These are phyloP conservation scores for Leccinum uliginosum DNA, from an alignment of 768 basidiomycete genomes.

Conservation along the genomic window DNA sequence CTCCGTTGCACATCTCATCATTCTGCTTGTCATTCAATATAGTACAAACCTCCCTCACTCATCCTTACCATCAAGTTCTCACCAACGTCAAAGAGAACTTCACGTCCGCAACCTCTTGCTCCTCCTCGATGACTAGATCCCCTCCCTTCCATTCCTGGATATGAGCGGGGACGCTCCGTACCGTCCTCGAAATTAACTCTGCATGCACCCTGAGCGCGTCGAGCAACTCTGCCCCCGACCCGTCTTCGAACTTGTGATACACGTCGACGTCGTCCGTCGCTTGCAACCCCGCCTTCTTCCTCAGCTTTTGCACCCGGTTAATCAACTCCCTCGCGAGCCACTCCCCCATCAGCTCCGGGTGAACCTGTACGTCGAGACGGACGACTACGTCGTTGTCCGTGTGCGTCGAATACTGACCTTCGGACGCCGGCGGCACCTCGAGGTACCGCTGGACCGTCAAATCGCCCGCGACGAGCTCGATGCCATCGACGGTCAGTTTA, in stretches of 20 bases:
- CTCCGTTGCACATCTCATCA: background rate
- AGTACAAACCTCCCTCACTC: background rate
- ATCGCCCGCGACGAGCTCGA: conserved; percentile 87
- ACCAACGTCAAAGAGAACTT: conserved; percentile 73
- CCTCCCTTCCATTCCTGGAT: conserved; percentile 48
- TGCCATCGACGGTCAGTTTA: conserved; percentile 81
- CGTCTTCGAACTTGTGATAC: conserved; percentile 77
- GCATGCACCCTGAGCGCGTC: conserved; percentile 61
- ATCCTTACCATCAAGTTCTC: conserved; percentile 20
- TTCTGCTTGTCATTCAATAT: background rate
- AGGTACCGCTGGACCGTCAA: conserved; percentile 88
- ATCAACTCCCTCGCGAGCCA: conserved; percentile 87
- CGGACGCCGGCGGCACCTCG: conserved; percentile 59
- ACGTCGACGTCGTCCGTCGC: conserved; percentile 92
- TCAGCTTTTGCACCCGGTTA: conserved; percentile 89
- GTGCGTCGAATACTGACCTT: conserved; percentile 72
- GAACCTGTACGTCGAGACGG: conserved; percentile 83
- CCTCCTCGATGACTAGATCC: conserved; percentile 70
- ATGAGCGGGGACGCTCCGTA: conserved; percentile 66
- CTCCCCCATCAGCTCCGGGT: conserved; percentile 82
- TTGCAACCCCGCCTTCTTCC: conserved; percentile 94
- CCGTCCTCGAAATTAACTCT: conserved; percentile 68
- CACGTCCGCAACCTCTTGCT: conserved; percentile 78
- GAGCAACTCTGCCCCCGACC: conserved; percentile 57
- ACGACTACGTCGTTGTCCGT: conserved; percentile 95